A percentile compares a stretch with the other conserved stretches of the same genome.
phyloP scores from a whole-genome alignment of 257 asterid genomes.

The Solanum dulcamara region DNA sequence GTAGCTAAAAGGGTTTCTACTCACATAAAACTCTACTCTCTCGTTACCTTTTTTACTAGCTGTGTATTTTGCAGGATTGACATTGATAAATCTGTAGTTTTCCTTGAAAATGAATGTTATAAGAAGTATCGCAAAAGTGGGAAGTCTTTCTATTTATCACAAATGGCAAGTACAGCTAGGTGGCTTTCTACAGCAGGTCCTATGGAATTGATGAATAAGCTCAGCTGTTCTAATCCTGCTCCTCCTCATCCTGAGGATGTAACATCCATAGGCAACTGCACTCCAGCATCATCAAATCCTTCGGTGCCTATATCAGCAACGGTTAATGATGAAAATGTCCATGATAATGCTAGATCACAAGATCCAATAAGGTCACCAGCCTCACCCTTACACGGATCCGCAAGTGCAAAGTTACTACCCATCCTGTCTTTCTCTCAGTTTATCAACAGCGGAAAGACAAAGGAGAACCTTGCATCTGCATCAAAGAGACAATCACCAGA shows the following conservation, averaged over 20 bases:
- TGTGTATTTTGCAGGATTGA: constrained; percentile 37
- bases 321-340: constrained; percentile 11
- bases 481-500: constrained; percentile 34
- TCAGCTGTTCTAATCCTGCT: constrained; percentile 14
- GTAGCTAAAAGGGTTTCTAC: background rate
- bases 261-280: constrained; percentile 12
- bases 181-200: constrained; percentile 69
- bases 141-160: constrained; percentile 75
- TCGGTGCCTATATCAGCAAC: constrained; percentile 3
- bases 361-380: constrained; percentile 1
- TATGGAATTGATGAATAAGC: constrained; percentile 34
- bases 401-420: constrained; percentile 32
- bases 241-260: constrained; percentile 9
- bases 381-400: background rate
- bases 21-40: background rate
- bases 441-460: constrained; percentile 41
- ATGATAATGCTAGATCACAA: constrained; percentile 4
- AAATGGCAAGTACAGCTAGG: constrained; percentile 63
- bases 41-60: background rate
- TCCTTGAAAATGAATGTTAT: constrained; percentile 66
- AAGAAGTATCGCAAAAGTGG: constrained; percentile 58
- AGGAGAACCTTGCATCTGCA: constrained; percentile 14
- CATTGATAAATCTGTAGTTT: constrained; percentile 28
- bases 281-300: constrained; percentile 22
- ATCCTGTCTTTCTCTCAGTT: constrained; percentile 74